phyloP scores from a whole-genome alignment of 208 protist genomes.

The Trypanosoma boissoni region DNA sequence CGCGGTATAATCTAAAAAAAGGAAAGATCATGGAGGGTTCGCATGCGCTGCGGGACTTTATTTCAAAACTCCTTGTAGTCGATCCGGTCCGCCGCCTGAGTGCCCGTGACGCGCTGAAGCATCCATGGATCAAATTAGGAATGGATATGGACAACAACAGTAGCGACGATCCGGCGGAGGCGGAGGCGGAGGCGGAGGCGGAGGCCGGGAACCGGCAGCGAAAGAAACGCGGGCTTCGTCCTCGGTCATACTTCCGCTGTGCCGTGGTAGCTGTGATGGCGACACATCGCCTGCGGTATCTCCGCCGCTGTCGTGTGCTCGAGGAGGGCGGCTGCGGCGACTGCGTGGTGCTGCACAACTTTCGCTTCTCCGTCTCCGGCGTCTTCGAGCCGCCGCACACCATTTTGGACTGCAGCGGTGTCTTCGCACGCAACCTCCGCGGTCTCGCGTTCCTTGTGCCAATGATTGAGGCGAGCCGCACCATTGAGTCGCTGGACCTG shows the following conservation, averaged over 20 bases:
- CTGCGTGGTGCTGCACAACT: conserved; percentile 49
- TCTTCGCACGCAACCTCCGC: conserved; percentile 51
- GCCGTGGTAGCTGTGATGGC: conserved; percentile 58
- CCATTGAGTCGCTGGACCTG: conserved; percentile 56
- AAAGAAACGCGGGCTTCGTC: conserved; percentile 8
- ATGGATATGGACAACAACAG: conserved; percentile 26
- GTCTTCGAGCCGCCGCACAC: conserved; percentile 35
- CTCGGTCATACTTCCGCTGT: conserved; percentile 35
- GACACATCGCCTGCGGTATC: conserved; percentile 61
- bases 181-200: too few relatives aligned
- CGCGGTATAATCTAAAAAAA: conserved; percentile 25
- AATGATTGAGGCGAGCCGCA: conserved; percentile 59
- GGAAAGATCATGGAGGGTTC: conserved; percentile 24
- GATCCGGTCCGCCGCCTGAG: conserved; percentile 74
- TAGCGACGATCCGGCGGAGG: too few relatives aligned
- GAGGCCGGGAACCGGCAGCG: background rate
- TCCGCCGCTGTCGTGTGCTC: conserved; percentile 45
- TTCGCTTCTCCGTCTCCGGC: conserved; percentile 61
- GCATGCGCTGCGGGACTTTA: conserved; percentile 67
- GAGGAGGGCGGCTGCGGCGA: conserved; percentile 41
- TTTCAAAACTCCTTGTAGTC: conserved; percentile 60
- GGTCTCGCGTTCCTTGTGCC: conserved; percentile 59
- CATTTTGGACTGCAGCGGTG: conserved; percentile 55
- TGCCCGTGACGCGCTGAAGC: conserved; percentile 81
- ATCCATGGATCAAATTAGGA: conserved; percentile 75